These are phyloP conservation scores for Thermothielavioides terrestris DNA, from an alignment of 495 filamentous ascomycete species.

Conservation along the genomic window DNA sequence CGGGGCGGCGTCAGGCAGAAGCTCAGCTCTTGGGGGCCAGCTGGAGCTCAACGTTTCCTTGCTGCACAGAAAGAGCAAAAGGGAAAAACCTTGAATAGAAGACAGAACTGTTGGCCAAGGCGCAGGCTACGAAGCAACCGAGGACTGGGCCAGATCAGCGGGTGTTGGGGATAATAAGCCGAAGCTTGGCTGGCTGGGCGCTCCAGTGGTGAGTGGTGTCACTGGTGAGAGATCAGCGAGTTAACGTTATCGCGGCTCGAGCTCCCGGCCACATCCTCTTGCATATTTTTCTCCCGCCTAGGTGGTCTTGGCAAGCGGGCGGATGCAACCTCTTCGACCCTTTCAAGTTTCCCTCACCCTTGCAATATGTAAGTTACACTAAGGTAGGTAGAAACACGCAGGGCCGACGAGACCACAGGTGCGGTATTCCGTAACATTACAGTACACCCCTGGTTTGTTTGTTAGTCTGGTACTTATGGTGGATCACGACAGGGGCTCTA, in stretches of 20 bases:
- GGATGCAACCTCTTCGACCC: constrained; percentile 6
- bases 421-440: too few species aligned
- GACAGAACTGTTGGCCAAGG: not conserved
- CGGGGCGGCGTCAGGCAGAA: not conserved
- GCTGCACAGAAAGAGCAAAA: not conserved
- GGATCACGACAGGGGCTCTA: too few species aligned
- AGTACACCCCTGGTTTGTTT: not conserved
- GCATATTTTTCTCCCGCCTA: constrained; percentile 18
- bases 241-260: constrained; percentile 2
- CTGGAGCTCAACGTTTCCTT: not conserved
- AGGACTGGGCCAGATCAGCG: not conserved
- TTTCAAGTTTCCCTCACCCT: not conserved
- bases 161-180: constrained; percentile 16
- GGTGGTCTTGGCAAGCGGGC: constrained; percentile 20
- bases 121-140: not conserved
- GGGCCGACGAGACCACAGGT: constrained; percentile 2
- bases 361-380: too few species aligned
- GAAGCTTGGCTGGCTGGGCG: constrained; percentile 14
- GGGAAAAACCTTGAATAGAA: not conserved
- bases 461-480: too few species aligned
- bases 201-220: too few species aligned
- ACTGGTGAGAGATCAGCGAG: too few species aligned
- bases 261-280: constrained; percentile 10
- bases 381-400: not conserved
- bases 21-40: too few species aligned